phyloP scores from a whole-genome alignment of 805 yeast genomes.

The Sungouiozyma intestinalis region DNA sequence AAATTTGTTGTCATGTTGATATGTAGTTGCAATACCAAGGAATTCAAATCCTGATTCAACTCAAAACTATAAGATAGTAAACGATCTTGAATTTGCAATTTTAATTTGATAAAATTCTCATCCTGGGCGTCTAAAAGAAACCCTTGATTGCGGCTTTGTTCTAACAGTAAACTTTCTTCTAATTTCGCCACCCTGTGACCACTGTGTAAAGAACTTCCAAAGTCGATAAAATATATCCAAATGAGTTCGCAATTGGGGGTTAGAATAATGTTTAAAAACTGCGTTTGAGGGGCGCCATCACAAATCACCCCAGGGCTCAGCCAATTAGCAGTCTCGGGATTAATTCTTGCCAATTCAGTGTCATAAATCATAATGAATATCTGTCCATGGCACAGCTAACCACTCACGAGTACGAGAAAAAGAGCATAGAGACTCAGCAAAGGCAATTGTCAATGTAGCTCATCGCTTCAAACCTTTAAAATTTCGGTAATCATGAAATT shows the following conservation, averaged over 20 bases:
- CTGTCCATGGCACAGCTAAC: background rate
- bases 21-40: background rate
- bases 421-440: too few relatives aligned
- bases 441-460: too few relatives aligned
- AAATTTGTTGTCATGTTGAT: background rate
- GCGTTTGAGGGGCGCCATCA: background rate
- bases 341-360: background rate
- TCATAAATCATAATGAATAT: background rate
- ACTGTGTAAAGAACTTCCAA: background rate
- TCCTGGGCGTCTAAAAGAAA: background rate
- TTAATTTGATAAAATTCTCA: background rate
- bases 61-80: background rate
- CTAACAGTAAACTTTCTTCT: background rate
- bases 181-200: background rate
- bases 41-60: background rate
- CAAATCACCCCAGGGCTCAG: background rate
- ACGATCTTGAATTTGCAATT: background rate
- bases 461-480: background rate
- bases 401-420: too few relatives aligned
- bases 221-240: background rate
- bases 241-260: background rate
- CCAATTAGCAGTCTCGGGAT: background rate
- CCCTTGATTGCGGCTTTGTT: background rate
- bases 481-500: too few relatives aligned
- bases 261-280: background rate